These are phyloP conservation scores for Tolypocladium ovalisporum DNA, from an alignment of 2,329 filamentous ascomycete species.

Conservation along the genomic window DNA sequence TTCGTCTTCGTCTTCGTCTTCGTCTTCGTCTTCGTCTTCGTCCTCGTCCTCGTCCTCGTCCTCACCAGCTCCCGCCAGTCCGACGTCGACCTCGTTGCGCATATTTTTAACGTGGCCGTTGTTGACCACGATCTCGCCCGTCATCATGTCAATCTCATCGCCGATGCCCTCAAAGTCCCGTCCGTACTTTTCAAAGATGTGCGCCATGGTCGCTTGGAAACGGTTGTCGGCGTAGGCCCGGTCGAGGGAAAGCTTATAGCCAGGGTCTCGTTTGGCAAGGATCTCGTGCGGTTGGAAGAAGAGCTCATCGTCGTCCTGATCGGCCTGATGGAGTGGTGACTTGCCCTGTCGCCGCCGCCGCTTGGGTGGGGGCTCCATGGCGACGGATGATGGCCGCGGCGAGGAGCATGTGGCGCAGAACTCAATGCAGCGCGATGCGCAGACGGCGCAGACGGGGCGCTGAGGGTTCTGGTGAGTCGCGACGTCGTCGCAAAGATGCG, in stretches of 20 bases:
- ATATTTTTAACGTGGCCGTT: conserved; percentile 67
- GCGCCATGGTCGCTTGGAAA: conserved; percentile 75
- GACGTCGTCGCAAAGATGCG: not conserved
- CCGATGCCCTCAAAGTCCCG: conserved; percentile 73
- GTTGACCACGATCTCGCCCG: conserved; percentile 74
- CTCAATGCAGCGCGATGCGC: not conserved
- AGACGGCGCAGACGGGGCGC: not conserved
- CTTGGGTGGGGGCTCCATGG: conserved; percentile 51
- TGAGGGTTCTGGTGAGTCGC: not conserved
- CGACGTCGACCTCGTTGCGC: conserved; percentile 45
- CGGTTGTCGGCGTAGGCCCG: conserved; percentile 57
- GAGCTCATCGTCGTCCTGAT: conserved; percentile 36
- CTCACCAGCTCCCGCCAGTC: conserved; percentile 16
- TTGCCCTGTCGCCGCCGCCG: conserved; percentile 45
- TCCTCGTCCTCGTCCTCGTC: conserved; percentile 26
- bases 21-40: conserved; percentile 10
- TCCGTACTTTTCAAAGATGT: conserved; percentile 81
- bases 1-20: conserved; percentile 24
- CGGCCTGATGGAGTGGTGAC: conserved; percentile 23
- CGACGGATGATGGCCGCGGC: not conserved
- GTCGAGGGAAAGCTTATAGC: conserved; percentile 47
- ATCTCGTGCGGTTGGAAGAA: conserved; percentile 35
- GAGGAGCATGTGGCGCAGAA: conserved; percentile 2
- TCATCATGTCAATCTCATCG: conserved; percentile 80
- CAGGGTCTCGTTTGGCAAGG: conserved; percentile 36